These are phyloP conservation scores for Cutaneotrichosporon curvatum DNA, from an alignment of 1,284 basidiomycete genomes.

Conservation along the genomic window DNA sequence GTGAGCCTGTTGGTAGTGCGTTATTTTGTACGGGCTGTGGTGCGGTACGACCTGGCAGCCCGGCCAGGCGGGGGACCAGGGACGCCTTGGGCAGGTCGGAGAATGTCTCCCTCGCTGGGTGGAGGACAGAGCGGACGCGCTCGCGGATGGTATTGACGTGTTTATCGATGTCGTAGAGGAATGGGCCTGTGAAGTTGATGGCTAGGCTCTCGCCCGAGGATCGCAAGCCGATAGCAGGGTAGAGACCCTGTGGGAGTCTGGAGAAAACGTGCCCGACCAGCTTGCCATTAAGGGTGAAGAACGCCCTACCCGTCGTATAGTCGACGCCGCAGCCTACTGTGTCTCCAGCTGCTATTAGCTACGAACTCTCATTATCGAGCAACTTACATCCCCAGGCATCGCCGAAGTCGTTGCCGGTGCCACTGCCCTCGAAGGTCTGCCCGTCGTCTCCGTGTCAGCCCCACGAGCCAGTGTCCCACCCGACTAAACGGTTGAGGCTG, in stretches of 20 bases:
- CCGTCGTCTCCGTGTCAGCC: slow-evolving; percentile 94
- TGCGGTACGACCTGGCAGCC: slow-evolving; percentile 2
- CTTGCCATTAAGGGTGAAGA: slow-evolving; percentile 83
- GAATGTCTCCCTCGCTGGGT: slow-evolving; percentile 2
- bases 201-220: slow-evolving; percentile 51
- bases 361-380: background rate
- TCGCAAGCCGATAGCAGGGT: slow-evolving; percentile 79
- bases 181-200: slow-evolving; percentile 74
- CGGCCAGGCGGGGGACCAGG: slow-evolving; percentile 7
- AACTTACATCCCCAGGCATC: slow-evolving; percentile 49
- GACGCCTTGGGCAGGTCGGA: background rate
- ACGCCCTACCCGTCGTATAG: slow-evolving; percentile 66
- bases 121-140: slow-evolving; percentile 8
- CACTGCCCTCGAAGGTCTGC: slow-evolving; percentile 64
- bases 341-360: slow-evolving; percentile 58
- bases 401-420: slow-evolving; percentile 61
- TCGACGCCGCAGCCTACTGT: slow-evolving; percentile 83
- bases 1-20: slow-evolving; percentile 4
- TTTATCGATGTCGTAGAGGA: slow-evolving; percentile 78
- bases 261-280: slow-evolving; percentile 66
- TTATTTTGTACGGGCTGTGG: background rate
- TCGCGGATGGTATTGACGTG: slow-evolving; percentile 51
- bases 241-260: slow-evolving; percentile 58
- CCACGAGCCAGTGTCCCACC: slow-evolving; percentile 85
- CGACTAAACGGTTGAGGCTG: slow-evolving; percentile 67